Percentiles rank a stretch among this genome's conserved stretches.
These are phyloP conservation scores for Oryza meridionalis DNA, from an alignment of 176 grass and related monocot species.

Conservation along the genomic window DNA sequence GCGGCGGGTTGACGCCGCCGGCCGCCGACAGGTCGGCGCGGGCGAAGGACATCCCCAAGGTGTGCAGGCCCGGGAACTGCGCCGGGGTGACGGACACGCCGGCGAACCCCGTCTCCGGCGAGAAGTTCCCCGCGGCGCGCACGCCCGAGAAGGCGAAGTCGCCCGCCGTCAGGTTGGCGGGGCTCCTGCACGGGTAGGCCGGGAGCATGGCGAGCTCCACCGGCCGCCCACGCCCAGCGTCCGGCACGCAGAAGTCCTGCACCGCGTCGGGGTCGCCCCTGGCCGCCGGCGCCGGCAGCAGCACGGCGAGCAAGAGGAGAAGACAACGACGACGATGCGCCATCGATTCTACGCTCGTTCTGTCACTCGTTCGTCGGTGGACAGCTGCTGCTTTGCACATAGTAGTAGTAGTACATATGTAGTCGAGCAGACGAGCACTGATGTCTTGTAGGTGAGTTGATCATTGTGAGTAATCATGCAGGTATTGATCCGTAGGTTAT, in stretches of 20 bases:
- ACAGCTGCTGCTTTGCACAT: neutral
- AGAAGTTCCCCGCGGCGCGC: slow-evolving; percentile 63
- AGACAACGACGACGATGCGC: slow-evolving; percentile 17
- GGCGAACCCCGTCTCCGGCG: slow-evolving; percentile 61
- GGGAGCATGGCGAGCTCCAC: slow-evolving; percentile 47
- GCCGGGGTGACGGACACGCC: slow-evolving; percentile 60
- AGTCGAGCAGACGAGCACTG: neutral
- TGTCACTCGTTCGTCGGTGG: neutral
- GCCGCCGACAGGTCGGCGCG: slow-evolving; percentile 65
- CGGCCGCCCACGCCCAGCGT: slow-evolving; percentile 44
- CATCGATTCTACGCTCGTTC: neutral
- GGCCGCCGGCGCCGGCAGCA: slow-evolving; percentile 14
- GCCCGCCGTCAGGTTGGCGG: slow-evolving; percentile 55
- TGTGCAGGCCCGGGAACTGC: slow-evolving; percentile 79
- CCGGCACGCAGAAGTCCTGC: slow-evolving; percentile 88
- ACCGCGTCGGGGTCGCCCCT: slow-evolving; percentile 58
- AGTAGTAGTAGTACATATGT: neutral
- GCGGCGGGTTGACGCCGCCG: slow-evolving; percentile 76
- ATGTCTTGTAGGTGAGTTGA: neutral
- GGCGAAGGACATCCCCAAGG: slow-evolving; percentile 75
- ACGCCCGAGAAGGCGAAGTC: slow-evolving; percentile 76
- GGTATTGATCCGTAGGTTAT: neutral
- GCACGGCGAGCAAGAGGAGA: slow-evolving; percentile 37
- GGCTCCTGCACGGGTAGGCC: slow-evolving; percentile 64
- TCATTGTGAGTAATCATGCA: neutral